Evolutionary conservation across 2,329 filamentous ascomycete species (phyloP), one percentile per base, ranked within the genome.

Genomic region (Arthrobotrys entomopaga): DNA sequence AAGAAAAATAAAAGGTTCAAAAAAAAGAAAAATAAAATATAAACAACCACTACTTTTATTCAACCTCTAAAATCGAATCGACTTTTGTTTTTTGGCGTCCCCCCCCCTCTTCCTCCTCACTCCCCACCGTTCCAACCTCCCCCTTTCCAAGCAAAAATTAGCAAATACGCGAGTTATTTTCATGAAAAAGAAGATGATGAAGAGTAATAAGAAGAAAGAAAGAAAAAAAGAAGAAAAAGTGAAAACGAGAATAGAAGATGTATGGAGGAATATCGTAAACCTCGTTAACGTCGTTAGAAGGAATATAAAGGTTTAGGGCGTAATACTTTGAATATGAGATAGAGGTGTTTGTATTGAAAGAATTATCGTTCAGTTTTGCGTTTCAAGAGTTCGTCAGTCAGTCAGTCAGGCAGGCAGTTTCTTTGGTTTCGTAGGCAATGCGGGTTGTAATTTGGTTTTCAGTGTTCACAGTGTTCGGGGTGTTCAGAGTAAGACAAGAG

Each of bases 31-130:
- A 65, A 53, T 34, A 26, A 13, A 43, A 5, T 46, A 16, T 20
- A 50, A 49, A 38, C 69, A 19, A 46, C 42, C 42, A 46, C 69
- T 54, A 65, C 65, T 61, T 73, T 65, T 65, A 46, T 53, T 60
- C 48, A 60, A 65, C 54, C 43, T 66, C 59, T 71, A 71, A 59
- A 38, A 65, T 61, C 57, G 53, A 49, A 73, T 57, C 69, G 40
- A 65, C 54, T 66, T 73, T 72, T 73, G 29, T 26, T 5, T 34
- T 34, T 34, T 34, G 2, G 29, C 10, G n/a, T 34, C 29, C 29
- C 7, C 29, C 29, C 29, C 29, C 29, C 6, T 8, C 29, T 34
- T 10, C 29, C 7, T 10, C 29, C 29, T 10, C 29, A 1, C 5
- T 10, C 29, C 29, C 29, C 29, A 34, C 29, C 29, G 10, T 34